Percentiles rank a stretch among this genome's conserved stretches.
Conservation (phyloP, 768 basidiomycete genomes). For the Russula dissimulans region DNA sequence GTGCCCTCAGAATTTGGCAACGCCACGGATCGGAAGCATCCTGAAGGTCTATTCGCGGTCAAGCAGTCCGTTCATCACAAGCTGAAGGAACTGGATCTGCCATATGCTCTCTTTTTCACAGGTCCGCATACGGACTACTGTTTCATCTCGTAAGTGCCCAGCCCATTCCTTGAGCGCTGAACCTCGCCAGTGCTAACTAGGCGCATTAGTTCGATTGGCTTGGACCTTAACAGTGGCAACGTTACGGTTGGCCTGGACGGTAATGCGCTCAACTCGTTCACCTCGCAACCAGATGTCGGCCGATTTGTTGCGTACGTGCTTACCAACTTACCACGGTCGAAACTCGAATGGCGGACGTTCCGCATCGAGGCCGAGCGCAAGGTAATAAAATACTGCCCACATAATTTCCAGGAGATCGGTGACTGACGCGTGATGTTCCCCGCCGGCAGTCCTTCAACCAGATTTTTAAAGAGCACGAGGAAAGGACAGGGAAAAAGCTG, state of each 20-base stretch:
- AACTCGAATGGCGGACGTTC: conserved; percentile 12
- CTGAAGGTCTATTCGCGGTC: background rate
- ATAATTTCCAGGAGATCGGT: background rate
- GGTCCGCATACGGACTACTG: conserved; percentile 9
- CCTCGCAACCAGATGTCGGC: conserved; percentile 17
- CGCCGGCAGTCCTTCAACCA: conserved; percentile 16
- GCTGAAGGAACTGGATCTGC: conserved; percentile 17
- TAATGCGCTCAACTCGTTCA: conserved; percentile 9
- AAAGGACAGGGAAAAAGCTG: conserved; percentile 15
- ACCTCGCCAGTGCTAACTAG: background rate
- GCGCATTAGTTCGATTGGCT: background rate
- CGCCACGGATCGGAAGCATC: background rate
- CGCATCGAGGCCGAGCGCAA: conserved; percentile 17
- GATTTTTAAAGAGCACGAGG: conserved; percentile 15
- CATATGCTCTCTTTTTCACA: conserved; percentile 19
- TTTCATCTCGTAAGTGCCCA: conserved; percentile 6
- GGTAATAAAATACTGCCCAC: conserved; percentile 1
- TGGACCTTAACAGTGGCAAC: conserved; percentile 13
- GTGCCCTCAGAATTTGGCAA: conserved; percentile 27
- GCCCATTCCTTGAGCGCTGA: background rate
- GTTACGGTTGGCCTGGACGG: conserved; percentile 14
- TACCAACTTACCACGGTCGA: conserved; percentile 6
- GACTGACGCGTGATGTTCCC: background rate
- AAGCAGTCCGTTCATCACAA: conserved; percentile 12
- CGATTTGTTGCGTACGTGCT: conserved; percentile 19